These are phyloP conservation scores for Cladosporium sp. DNA, from an alignment of 2,329 filamentous ascomycete genomes.

Conservation along the genomic window DNA sequence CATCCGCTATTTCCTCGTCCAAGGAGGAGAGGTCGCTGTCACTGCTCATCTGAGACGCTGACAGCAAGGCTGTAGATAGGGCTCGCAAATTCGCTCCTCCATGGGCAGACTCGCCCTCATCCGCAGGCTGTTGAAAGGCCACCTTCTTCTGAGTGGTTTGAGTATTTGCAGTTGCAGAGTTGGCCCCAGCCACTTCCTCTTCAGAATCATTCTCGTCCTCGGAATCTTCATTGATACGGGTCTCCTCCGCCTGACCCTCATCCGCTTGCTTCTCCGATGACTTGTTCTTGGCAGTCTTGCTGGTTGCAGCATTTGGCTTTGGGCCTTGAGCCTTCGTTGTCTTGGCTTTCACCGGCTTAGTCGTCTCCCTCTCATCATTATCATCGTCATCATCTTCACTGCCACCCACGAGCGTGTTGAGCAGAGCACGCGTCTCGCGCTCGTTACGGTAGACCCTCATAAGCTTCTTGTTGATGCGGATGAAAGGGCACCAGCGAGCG, in stretches of 20 bases:
- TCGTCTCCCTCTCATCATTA: background rate
- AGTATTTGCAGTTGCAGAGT: too few species aligned
- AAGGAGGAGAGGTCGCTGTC: too few species aligned
- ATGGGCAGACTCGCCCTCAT: too few species aligned
- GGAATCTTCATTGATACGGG: background rate
- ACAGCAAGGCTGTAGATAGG: too few species aligned
- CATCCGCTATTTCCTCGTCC: too few species aligned
- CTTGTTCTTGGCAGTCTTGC: too few species aligned
- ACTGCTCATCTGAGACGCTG: too few species aligned
- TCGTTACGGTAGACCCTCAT: background rate
- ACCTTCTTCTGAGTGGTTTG: background rate
- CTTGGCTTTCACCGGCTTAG: background rate
- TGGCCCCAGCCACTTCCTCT: background rate
- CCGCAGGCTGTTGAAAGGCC: too few species aligned
- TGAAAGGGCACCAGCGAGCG: slow-evolving; percentile 1
- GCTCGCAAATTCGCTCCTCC: too few species aligned
- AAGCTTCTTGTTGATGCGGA: slow-evolving; percentile 4
- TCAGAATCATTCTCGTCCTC: background rate
- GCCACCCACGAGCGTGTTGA: background rate
- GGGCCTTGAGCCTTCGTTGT: background rate
- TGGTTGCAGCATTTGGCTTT: background rate
- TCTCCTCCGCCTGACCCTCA: background rate
- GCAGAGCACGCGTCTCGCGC: background rate
- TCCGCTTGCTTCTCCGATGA: background rate
- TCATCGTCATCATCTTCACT: background rate